Percentiles rank a stretch among this genome's conserved stretches.
Evolutionary conservation across 306 rosid species (phyloP).

Genomic region (Prunus salicina): DNA sequence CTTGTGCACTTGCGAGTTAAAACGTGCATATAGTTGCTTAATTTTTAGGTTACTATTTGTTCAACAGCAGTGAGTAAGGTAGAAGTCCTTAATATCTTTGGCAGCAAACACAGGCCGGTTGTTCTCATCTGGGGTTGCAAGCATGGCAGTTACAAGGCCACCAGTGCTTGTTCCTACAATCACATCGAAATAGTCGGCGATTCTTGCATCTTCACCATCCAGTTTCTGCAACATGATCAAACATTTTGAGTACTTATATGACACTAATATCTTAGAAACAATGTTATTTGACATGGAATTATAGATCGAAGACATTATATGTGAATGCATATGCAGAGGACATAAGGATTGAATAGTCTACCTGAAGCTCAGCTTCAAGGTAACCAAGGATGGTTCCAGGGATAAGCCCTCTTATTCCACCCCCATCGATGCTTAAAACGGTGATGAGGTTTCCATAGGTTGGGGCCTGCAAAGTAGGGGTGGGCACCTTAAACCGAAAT

Average conservation of each 20-base stretch:
- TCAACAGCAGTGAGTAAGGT: slow-evolving; percentile 44
- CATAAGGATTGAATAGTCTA: not conserved
- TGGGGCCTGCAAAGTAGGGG: slow-evolving; percentile 37
- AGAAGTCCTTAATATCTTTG: slow-evolving; percentile 58
- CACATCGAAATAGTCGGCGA: slow-evolving; percentile 62
- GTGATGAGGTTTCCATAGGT: slow-evolving; percentile 56
- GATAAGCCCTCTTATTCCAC: slow-evolving; percentile 72
- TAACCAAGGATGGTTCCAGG: slow-evolving; percentile 54
- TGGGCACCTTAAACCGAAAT: too few species aligned
- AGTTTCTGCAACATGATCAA: slow-evolving; percentile 38
- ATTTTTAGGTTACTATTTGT: too few species aligned
- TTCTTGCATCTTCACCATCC: slow-evolving; percentile 56
- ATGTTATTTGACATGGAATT: not conserved
- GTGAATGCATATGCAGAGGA: not conserved
- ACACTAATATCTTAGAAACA: not conserved
- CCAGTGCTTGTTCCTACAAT: slow-evolving; percentile 69
- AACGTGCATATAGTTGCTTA: too few species aligned
- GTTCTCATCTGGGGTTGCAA: slow-evolving; percentile 51
- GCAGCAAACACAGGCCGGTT: slow-evolving; percentile 61
- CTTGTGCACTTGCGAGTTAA: too few species aligned
- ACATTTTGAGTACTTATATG: not conserved
- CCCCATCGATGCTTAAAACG: slow-evolving; percentile 71
- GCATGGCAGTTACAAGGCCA: slow-evolving; percentile 59
- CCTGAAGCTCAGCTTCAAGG: slow-evolving; percentile 69
- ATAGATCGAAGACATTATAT: too few species aligned